A percentile compares a stretch with the other conserved stretches of the same genome.
These are phyloP conservation scores for Mycena leptocephala DNA, from an alignment of 768 basidiomycete genomes.

Conservation along the genomic window DNA sequence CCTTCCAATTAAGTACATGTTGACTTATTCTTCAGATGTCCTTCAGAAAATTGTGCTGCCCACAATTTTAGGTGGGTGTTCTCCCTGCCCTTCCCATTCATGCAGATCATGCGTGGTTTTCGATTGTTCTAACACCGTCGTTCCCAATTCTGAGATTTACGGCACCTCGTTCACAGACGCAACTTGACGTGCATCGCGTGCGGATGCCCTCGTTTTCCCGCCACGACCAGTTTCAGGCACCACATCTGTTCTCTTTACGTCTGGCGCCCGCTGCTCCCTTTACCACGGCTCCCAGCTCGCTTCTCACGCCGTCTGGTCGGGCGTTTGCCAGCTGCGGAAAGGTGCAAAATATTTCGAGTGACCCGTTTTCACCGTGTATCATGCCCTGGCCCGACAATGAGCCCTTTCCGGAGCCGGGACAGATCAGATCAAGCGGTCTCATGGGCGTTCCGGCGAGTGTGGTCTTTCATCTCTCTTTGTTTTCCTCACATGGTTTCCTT, in stretches of 20 bases:
- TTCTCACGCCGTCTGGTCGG: conserved; percentile 89
- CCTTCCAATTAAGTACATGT: conserved; percentile 36
- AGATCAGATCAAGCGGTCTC: conserved; percentile 70
- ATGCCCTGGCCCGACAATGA: conserved; percentile 96
- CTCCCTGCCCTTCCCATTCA: conserved; percentile 59
- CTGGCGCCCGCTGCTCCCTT: conserved; percentile 30
- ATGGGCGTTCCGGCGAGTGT: conserved; percentile 68
- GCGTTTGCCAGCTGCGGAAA: conserved; percentile 84
- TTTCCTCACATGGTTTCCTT: background rate
- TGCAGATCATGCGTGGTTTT: background rate
- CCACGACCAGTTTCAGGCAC: too few relatives aligned
- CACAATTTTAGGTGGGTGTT: conserved; percentile 95
- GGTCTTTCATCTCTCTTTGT: conserved; percentile 12
- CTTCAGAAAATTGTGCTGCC: conserved; percentile 78
- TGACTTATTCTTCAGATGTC: conserved; percentile 66
- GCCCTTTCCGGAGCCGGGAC: conserved; percentile 84
- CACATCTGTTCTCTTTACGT: too few relatives aligned
- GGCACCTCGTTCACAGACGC: conserved; percentile 74
- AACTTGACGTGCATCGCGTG: conserved; percentile 86
- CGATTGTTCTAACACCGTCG: too few relatives aligned
- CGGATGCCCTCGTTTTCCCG: conserved; percentile 69
- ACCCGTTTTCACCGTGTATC: conserved; percentile 82
- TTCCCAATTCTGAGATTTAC: conserved; percentile 62
- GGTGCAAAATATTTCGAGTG: conserved; percentile 84
- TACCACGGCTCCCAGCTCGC: conserved; percentile 23